Base-by-base conservation (phyloP, 2,329 filamentous ascomycete genomes). In the Pyricularia pennisetigena region DNA sequence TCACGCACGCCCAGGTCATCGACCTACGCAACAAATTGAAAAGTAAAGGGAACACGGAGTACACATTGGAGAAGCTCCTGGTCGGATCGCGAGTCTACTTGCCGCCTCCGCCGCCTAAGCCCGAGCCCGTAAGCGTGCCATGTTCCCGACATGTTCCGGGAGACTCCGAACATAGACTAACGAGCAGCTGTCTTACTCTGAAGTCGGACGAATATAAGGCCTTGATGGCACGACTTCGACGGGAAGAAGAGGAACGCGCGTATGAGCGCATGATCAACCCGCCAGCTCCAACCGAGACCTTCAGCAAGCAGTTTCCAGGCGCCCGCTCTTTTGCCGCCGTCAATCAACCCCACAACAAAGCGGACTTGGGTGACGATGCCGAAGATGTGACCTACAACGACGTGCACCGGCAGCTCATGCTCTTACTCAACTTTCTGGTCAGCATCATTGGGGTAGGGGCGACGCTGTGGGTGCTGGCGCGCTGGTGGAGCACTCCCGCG, bases 351-450 rank as follows among this genome's bases (percentile, higher is more conserved):
- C 79, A 76, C 28, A 81, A 76, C 59, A 75, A 78, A 23, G 78
- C 79, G 29, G 85, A 85, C 69, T 74, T 81, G 6, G 79, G 78
- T 71, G 83, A 83, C 69, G 83, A 83, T 69, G 81, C 86, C 71
- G 90, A 92, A 70, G 88, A 90, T 1, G 80, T 90, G 2, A 89
- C 88, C 2, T 89, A 88, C 71, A 84, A 86, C 49, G 91, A 95
- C 70, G 83, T 95, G 1, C 90, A 94, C 75, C 84, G 91, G n/a
- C 92, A 95, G 74, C 80, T 95, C 68, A 88, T 91, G 61, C 82
- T 98, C 8, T 93, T 98, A 67, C 84, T 97, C 74, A 99, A 98
- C 77, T 93, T 98, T 66, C 80, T 97, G 57, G 83, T 97, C 67
- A 97, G 92, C 67, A 91, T 97, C 67, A 81, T 94, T 2, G 92